Conservation (phyloP, 2,329 filamentous ascomycete species). For the Chaetomiaceae sp. region DNA sequence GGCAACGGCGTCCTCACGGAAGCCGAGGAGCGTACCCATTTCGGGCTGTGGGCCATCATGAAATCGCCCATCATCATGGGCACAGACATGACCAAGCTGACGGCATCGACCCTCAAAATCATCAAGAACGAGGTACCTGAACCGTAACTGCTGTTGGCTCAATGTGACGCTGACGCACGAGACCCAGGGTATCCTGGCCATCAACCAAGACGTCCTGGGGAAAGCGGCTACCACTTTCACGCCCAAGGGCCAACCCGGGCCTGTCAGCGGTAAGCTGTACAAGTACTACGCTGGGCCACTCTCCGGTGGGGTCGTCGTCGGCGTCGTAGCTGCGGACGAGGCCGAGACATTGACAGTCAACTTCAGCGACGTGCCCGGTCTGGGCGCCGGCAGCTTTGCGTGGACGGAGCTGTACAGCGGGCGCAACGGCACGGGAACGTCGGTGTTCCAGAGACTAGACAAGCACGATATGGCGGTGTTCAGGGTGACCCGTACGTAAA, state of each 20-base stretch:
- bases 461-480: constrained; percentile 27
- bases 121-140: constrained; percentile 20
- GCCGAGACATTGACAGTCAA: constrained; percentile 40
- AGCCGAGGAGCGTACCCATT: constrained; percentile 25
- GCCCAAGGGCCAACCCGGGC: constrained; percentile 33
- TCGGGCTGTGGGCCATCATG: constrained; percentile 29
- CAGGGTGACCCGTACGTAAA: no score
- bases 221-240: constrained; percentile 25
- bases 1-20: constrained; percentile 8
- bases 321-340: constrained; percentile 37
- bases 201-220: constrained; percentile 28
- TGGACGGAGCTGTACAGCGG: constrained; percentile 34
- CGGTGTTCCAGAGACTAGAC: constrained; percentile 22
- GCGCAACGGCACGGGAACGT: constrained; percentile 22
- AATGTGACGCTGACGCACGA: no score
- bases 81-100: constrained; percentile 26
- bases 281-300: constrained; percentile 39
- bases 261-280: constrained; percentile 36
- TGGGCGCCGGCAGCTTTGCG: constrained; percentile 35
- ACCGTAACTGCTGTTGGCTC: no score
- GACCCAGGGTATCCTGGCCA: constrained; percentile 23
- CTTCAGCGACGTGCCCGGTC: constrained; percentile 39
- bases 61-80: constrained; percentile 29
- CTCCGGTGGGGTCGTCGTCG: constrained; percentile 33
- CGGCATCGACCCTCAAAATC: constrained; percentile 18